Conservation (phyloP, 2,329 filamentous ascomycete species). For the Colletotrichum chlorophyti region DNA sequence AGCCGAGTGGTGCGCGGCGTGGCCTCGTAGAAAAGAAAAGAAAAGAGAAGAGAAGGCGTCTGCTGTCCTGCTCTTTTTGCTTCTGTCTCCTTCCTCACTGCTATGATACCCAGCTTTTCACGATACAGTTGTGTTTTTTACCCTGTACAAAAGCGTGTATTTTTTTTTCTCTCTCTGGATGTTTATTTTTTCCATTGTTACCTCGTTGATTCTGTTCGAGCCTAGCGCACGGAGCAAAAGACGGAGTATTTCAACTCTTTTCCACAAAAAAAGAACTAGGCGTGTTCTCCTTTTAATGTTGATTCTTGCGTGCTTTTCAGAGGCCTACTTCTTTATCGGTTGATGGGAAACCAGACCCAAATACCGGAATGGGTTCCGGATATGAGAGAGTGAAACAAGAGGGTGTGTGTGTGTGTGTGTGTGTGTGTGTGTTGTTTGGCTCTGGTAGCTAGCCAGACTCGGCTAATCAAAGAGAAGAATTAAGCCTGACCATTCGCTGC, state of each 20-base stretch:
- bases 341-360: background rate
- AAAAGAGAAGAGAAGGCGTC: too few relatives aligned
- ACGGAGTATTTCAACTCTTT: too few relatives aligned
- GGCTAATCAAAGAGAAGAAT: too few relatives aligned
- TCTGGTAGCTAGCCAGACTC: too few relatives aligned
- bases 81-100: conserved; percentile 9
- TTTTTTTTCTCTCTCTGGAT: background rate
- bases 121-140: conserved; percentile 11
- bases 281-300: background rate
- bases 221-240: conserved; percentile 18
- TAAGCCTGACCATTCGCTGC: too few relatives aligned
- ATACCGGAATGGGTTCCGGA: too few relatives aligned
- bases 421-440: too few relatives aligned
- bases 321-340: too few relatives aligned
- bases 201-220: background rate
- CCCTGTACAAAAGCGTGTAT: conserved; percentile 23
- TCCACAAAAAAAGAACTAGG: conserved; percentile 10
- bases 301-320: background rate
- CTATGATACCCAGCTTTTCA: conserved; percentile 29
- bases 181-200: background rate
- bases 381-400: background rate
- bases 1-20: conserved; percentile 61
- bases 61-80: too few relatives aligned
- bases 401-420: background rate
- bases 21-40: conserved; percentile 12